Evolutionary conservation across 106 monocot species (phyloP).

Genomic region (Agapanthus africanus): DNA sequence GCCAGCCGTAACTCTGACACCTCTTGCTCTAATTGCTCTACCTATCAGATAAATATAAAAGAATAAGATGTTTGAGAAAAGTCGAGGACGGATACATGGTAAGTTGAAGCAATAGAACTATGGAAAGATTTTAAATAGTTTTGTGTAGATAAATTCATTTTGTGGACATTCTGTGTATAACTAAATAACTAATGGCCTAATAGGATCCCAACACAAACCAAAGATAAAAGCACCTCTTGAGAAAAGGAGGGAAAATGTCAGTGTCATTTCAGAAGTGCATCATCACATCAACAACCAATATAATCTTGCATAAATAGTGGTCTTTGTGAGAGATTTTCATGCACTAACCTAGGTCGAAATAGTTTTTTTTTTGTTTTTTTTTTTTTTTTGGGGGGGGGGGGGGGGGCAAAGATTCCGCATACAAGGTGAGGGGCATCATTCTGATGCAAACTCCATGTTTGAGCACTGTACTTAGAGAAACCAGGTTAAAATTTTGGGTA

Average conservation of each 20-base stretch:
- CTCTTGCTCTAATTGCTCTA: slow-evolving; percentile 81
- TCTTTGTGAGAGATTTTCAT: no score
- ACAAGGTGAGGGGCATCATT: neutral
- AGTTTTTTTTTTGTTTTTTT: neutral
- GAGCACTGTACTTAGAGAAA: neutral
- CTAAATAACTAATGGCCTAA: neutral
- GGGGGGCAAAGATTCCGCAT: neutral
- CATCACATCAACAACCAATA: no score
- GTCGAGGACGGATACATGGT: neutral
- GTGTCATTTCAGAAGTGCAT: no score
- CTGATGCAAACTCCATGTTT: neutral
- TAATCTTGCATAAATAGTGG: neutral
- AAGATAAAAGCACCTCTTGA: no score
- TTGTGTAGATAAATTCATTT: neutral
- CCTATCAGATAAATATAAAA: slow-evolving; percentile 25
- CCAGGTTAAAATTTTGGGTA: neutral
- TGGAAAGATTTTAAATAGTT: neutral
- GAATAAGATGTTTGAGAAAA: no score
- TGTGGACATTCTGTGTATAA: neutral
- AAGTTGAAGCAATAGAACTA: neutral
- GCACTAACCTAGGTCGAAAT: no score
- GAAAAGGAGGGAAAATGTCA: no score
- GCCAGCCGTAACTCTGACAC: slow-evolving; percentile 53
- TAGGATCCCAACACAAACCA: neutral
- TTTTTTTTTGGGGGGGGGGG: no score